Evolutionary conservation across 768 basidiomycete genomes (phyloP), one percentile per base, ranked within the genome.

Genomic region (Macrolepiota albuminosa): DNA sequence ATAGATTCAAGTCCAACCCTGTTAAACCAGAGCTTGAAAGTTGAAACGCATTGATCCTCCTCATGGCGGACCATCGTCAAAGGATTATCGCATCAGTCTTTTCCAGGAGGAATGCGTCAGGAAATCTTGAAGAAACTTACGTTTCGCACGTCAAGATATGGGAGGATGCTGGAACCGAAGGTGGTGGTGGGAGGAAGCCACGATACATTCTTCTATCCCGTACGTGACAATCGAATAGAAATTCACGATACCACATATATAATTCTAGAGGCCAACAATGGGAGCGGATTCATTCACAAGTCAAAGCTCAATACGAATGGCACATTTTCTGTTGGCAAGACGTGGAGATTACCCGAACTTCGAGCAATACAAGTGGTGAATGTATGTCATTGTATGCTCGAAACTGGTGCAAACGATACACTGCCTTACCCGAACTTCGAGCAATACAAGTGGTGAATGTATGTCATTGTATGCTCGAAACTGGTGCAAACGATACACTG

Each of bases 261-360:
- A 31, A 47, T 52, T 48, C 21, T 68, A 90, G 89, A 86, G 76
- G 77, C 86, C 4, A 75, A 70, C 61, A 82, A 82, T 64, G 84
- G 86, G 29, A 73, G 78, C 50, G 87, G 87, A 1, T 85, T 87
- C 71, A 83, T 99, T 21, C 95, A 99, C 82, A 99, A 99, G 75
- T 94, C 95, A 1, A 98, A 98, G 75, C 77, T 93, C 64, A 98
- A 99, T 70, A 87, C 88, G 46, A 98, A 98, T 69, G 89, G 91
- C 37, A 84, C 93, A 0, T 98, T 96, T 73, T 97, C 94, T 8
- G 93, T 98, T 51, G 97, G 97, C 6, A 99, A 99, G 78, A 93
- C 96, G 1, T 99, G 97, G 97, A 82, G 78, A 61, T 74, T 98
- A 52, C 71, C 84, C 45, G 95, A 98, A 72, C 79, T 98, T 66